Evolutionary conservation across 495 filamentous ascomycete species (phyloP).

Genomic region (Penicillium canariense): DNA sequence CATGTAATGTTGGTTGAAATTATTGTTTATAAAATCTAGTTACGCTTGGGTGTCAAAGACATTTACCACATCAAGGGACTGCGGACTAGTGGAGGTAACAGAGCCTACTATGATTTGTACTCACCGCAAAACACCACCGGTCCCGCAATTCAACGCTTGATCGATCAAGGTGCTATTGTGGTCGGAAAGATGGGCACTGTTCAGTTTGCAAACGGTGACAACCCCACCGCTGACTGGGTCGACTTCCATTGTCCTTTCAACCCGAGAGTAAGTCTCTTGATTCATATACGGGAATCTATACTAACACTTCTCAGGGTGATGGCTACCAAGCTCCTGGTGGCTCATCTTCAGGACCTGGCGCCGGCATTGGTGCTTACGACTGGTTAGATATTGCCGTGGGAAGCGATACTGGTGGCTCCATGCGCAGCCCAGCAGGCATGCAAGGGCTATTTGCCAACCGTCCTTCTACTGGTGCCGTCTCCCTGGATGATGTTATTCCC

Average conservation of each 20-base stretch:
- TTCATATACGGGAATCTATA: no score
- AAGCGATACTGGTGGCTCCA: constrained; percentile 43
- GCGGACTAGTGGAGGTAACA: constrained; percentile 40
- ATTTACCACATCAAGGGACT: constrained; percentile 44
- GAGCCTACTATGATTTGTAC: constrained; percentile 40
- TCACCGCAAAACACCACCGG: constrained; percentile 29
- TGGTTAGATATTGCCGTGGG: constrained; percentile 49
- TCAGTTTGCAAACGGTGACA: constrained; percentile 45
- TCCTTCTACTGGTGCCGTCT: background rate
- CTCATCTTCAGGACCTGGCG: constrained; percentile 39
- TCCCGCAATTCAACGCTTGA: constrained; percentile 34
- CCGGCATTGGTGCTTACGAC: constrained; percentile 36
- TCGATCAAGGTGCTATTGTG: constrained; percentile 46
- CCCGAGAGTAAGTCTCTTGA: no score
- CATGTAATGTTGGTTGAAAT: no score
- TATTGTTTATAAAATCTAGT: no score
- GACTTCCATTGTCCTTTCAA: constrained; percentile 46
- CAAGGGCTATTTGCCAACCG: constrained; percentile 12
- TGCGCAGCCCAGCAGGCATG: constrained; percentile 3
- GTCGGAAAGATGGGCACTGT: constrained; percentile 49
- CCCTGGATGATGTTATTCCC: constrained; percentile 9
- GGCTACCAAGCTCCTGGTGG: constrained; percentile 42
- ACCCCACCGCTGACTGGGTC: constrained; percentile 38
- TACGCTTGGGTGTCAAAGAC: constrained; percentile 39
- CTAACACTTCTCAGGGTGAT: constrained; percentile 32